phyloP scores from a whole-genome alignment of 2,329 filamentous ascomycete genomes.

The Nigrograna mackinnonii region DNA sequence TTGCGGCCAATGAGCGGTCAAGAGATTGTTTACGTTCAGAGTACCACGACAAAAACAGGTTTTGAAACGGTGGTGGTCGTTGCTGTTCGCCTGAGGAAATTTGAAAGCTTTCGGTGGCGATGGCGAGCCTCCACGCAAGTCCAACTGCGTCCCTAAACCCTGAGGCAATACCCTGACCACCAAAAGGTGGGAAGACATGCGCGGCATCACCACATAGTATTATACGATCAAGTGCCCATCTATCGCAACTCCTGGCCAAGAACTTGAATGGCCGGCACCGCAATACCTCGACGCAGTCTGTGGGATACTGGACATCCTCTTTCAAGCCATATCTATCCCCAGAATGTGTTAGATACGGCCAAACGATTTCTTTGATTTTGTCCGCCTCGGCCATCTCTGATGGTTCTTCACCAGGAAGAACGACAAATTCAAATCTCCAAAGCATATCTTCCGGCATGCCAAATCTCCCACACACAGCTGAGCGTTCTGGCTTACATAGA shows the following conservation, averaged over 20 bases:
- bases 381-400: constrained; percentile 3
- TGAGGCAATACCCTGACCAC: constrained; percentile 8
- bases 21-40: no score
- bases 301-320: background rate
- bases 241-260: constrained; percentile 7
- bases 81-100: no score
- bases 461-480: background rate
- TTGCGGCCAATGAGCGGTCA: no score
- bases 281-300: constrained; percentile 4
- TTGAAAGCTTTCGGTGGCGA: no score
- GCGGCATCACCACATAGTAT: constrained; percentile 11
- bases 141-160: constrained; percentile 8
- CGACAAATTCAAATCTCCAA: constrained; percentile 1
- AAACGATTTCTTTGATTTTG: constrained; percentile 8
- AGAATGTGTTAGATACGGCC: constrained; percentile 9
- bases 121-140: constrained; percentile 4
- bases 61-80: no score
- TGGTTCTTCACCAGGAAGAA: background rate
- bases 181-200: constrained; percentile 15
- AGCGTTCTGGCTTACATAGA: background rate
- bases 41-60: no score
- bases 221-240: constrained; percentile 3
- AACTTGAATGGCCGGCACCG: constrained; percentile 5
- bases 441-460: background rate
- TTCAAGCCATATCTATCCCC: constrained; percentile 3